Evolutionary conservation across 352 stramenopile species (phyloP).

Genomic region (Phytophthora multivora): DNA sequence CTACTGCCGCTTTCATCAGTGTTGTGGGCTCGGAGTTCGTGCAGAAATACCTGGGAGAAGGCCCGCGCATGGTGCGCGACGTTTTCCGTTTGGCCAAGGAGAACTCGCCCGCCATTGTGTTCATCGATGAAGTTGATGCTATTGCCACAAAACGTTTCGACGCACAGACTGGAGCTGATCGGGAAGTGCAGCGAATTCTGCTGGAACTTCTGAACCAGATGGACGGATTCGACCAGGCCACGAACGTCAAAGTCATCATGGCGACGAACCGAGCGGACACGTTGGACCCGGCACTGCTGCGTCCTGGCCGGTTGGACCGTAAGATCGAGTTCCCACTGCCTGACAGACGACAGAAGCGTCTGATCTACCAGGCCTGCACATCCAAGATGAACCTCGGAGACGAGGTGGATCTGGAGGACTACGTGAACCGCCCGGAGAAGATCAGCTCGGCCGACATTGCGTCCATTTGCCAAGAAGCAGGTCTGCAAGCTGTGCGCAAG

Average conservation of each 20-base stretch:
- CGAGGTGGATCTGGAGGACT: conserved; percentile 99
- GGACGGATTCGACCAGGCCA: conserved; percentile 99
- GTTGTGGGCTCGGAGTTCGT: conserved; percentile 99
- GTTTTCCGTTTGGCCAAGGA: conserved; percentile 99
- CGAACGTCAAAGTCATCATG: conserved; percentile 99
- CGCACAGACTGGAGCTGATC: conserved; percentile 96
- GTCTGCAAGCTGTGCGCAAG: conserved; percentile 98
- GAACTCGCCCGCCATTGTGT: conserved; percentile 99
- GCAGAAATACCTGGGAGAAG: conserved; percentile 99
- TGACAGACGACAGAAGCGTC: conserved; percentile 99
- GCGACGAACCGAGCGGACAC: conserved; percentile 99
- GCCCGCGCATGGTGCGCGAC: conserved; percentile 99
- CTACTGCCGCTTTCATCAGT: conserved; percentile 98
- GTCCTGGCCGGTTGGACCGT: conserved; percentile 97
- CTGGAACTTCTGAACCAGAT: conserved; percentile 99
- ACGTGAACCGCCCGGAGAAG: conserved; percentile 99
- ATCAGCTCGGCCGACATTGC: conserved; percentile 98
- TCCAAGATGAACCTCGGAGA: conserved; percentile 99
- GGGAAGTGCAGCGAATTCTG: conserved; percentile 98
- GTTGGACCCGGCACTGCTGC: conserved; percentile 98
- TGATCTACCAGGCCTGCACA: conserved; percentile 99
- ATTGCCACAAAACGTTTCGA: conserved; percentile 99
- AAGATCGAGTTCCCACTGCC: conserved; percentile 99
- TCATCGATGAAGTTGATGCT: conserved; percentile 99
- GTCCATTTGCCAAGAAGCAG: conserved; percentile 99